A percentile compares a stretch with the other conserved stretches of the same genome.
phyloP scores from a whole-genome alignment of 139 green algal genomes.

The Tetratostichococcus sp. region DNA sequence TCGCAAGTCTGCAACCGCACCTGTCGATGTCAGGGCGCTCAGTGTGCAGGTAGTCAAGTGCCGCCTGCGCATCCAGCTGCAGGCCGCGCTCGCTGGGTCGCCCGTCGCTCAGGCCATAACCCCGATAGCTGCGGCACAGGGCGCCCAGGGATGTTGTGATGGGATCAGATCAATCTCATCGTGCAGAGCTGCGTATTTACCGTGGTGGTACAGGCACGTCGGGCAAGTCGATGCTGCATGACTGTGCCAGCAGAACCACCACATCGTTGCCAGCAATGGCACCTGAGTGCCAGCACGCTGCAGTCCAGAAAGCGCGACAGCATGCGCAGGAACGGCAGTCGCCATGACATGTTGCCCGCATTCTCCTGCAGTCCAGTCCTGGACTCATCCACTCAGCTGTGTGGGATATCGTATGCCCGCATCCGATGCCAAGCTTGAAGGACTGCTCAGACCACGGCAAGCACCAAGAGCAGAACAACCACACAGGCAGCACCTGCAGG shows the following conservation, averaged over 20 bases:
- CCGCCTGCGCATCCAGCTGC: slow-evolving; percentile 58
- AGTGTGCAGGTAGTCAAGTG: slow-evolving; percentile 47
- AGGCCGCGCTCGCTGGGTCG: slow-evolving; percentile 67
- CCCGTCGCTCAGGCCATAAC: slow-evolving; percentile 73
- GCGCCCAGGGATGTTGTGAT: too few species aligned
- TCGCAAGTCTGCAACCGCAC: not conserved
- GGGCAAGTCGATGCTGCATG: too few species aligned
- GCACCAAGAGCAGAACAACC: too few species aligned
- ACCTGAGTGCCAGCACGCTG: slow-evolving; percentile 58
- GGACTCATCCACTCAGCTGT: not conserved
- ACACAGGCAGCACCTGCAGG: slow-evolving; percentile 52
- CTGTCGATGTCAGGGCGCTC: slow-evolving; percentile 46
- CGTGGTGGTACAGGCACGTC: too few species aligned
- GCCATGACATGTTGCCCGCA: slow-evolving; percentile 82
- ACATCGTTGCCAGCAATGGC: not conserved
- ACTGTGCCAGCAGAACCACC: too few species aligned
- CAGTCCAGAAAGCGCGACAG: slow-evolving; percentile 47
- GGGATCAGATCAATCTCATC: too few species aligned
- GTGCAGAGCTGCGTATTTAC: too few species aligned
- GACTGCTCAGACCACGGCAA: too few species aligned
- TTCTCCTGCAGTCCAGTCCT: slow-evolving; percentile 60
- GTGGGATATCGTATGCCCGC: too few species aligned
- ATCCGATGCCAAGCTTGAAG: too few species aligned
- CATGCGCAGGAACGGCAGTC: slow-evolving; percentile 70
- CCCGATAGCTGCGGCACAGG: slow-evolving; percentile 64